These are phyloP conservation scores for Wickerhamomyces xylosicus DNA, from an alignment of 805 yeast genomes.

Conservation along the genomic window DNA sequence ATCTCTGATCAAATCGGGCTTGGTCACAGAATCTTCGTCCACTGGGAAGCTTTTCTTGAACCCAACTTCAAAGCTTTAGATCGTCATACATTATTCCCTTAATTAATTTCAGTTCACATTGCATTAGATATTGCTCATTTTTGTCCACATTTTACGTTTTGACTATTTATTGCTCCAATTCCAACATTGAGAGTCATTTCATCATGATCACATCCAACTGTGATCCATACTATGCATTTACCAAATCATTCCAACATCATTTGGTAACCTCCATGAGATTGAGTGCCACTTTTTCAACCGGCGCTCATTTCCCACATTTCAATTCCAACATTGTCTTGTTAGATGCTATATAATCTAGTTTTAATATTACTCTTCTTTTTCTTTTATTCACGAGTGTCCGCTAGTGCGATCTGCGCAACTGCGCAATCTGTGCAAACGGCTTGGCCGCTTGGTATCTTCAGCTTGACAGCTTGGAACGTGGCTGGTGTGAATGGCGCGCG, in stretches of 20 bases:
- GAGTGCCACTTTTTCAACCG: neutral
- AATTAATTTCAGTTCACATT: neutral
- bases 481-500: too few species aligned
- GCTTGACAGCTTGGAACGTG: too few species aligned
- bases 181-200: slow-evolving; percentile 8
- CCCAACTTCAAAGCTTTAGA: slow-evolving; percentile 13
- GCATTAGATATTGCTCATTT: neutral
- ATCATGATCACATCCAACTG: neutral
- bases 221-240: neutral
- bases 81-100: neutral
- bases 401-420: slow-evolving; percentile 6
- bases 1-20: slow-evolving; percentile 62
- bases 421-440: too few species aligned
- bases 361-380: neutral
- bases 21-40: slow-evolving; percentile 23
- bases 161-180: slow-evolving; percentile 3
- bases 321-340: slow-evolving; percentile 14
- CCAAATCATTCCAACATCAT: slow-evolving; percentile 6
- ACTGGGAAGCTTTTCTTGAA: slow-evolving; percentile 18
- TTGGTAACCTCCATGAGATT: neutral
- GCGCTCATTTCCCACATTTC: neutral
- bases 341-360: neutral
- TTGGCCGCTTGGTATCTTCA: too few species aligned
- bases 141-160: neutral
- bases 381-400: neutral